Percentiles rank a stretch among this genome's conserved stretches.
Conservation (phyloP, 495 filamentous ascomycete species). For the Penicillium bovifimosum region DNA sequence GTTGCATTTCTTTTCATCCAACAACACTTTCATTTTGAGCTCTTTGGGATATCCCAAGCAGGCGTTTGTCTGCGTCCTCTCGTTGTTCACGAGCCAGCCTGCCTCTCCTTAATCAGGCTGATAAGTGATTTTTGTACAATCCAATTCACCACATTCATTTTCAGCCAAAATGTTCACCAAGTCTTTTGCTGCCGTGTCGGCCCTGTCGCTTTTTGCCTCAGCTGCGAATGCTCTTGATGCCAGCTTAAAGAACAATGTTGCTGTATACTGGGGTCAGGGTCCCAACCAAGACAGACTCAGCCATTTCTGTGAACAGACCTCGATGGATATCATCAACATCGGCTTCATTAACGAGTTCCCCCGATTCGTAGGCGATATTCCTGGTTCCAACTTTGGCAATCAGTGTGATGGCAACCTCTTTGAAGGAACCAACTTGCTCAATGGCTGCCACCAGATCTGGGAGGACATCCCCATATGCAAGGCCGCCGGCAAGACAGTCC, state of each 20-base stretch:
- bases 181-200: conserved; percentile 23
- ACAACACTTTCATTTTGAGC: conserved; percentile 19
- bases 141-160: conserved; percentile 20
- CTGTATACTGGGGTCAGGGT: conserved; percentile 60
- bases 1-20: conserved; percentile 4
- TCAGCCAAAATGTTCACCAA: conserved; percentile 30
- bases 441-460: conserved; percentile 47
- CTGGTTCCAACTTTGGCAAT: conserved; percentile 62
- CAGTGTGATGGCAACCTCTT: conserved; percentile 52
- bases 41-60: conserved; percentile 28
- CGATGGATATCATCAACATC: conserved; percentile 62
- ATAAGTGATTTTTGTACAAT: conserved; percentile 8
- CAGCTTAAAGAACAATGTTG: conserved; percentile 50
- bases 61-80: conserved; percentile 48
- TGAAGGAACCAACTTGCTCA: conserved; percentile 33
- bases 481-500: conserved; percentile 55
- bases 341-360: conserved; percentile 64
- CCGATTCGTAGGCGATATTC: conserved; percentile 45
- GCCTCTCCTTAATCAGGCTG: conserved; percentile 18
- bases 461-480: conserved; percentile 64
- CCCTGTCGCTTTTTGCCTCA: conserved; percentile 26
- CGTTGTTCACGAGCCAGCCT: conserved; percentile 24
- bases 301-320: conserved; percentile 52
- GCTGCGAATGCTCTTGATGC: conserved; percentile 45
- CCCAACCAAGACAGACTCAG: conserved; percentile 40